These are phyloP conservation scores for Chaetoceros muelleri DNA, from an alignment of 108 stramenopile genomes.

Conservation along the genomic window DNA sequence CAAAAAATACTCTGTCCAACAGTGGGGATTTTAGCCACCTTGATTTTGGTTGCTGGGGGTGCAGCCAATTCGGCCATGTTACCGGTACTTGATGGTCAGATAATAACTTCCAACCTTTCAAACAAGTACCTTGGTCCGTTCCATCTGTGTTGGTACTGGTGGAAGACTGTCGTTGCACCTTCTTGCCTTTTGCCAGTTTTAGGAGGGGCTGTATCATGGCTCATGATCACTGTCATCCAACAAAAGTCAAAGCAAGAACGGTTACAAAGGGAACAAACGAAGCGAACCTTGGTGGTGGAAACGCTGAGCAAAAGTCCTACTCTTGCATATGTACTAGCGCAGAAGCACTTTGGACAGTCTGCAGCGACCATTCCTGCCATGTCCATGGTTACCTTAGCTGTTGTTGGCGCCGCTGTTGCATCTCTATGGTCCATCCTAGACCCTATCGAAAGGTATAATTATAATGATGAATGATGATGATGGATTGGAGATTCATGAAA, in stretches of 20 bases:
- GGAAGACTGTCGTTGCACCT: neutral
- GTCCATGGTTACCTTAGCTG: slow-evolving; percentile 25
- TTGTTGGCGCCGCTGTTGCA: slow-evolving; percentile 24
- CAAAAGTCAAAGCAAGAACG: neutral
- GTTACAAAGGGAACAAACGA: slow-evolving; percentile 4
- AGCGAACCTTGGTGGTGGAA: slow-evolving; percentile 21
- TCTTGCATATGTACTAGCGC: slow-evolving; percentile 20
- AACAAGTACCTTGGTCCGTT: neutral
- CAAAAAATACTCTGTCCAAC: slow-evolving; percentile 12
- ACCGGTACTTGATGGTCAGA: neutral
- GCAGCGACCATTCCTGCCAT: slow-evolving; percentile 21
- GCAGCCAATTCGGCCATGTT: slow-evolving; percentile 14
- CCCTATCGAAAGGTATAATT: slow-evolving; percentile 1
- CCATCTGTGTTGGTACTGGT: no score
- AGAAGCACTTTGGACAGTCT: slow-evolving; percentile 12
- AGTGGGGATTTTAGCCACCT: slow-evolving; percentile 20
- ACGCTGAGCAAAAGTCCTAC: slow-evolving; percentile 25
- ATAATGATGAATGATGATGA: no score
- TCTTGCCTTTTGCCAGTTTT: slow-evolving; percentile 13
- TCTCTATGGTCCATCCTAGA: slow-evolving; percentile 13
- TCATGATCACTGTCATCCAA: neutral
- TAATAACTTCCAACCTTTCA: neutral
- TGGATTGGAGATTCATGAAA: no score
- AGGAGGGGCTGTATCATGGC: slow-evolving; percentile 5
- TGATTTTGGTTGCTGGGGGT: slow-evolving; percentile 25